Percentiles rank a stretch among this genome's conserved stretches.
Conservation (phyloP, 106 monocot species). For the Dioscorea zingiberensis region DNA sequence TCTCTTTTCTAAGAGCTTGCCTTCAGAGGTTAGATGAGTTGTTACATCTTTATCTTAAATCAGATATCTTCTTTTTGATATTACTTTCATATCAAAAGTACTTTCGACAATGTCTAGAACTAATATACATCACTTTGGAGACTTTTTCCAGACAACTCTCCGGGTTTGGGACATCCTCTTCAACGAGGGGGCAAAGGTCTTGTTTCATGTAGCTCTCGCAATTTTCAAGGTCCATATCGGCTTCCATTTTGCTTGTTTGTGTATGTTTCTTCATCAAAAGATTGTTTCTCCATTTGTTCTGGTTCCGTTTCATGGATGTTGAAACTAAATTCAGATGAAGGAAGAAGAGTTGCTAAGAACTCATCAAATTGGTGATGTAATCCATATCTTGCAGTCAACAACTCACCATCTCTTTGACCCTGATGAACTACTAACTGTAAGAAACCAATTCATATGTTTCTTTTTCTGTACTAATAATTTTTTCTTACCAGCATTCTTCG, state of each 20-base stretch:
- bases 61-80: no score
- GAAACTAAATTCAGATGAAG: constrained; percentile 49
- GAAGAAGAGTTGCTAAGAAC: constrained; percentile 76
- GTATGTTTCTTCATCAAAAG: no score
- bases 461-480: neutral
- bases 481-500: neutral
- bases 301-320: no score
- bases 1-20: constrained; percentile 93
- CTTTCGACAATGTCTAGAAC: no score
- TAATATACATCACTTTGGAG: no score
- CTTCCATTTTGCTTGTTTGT: no score
- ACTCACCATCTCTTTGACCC: constrained; percentile 80
- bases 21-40: constrained; percentile 71
- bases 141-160: constrained; percentile 64
- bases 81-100: no score
- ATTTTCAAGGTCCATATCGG: constrained; percentile 70
- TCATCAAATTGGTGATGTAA: constrained; percentile 84
- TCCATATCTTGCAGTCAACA: constrained; percentile 67
- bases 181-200: constrained; percentile 93
- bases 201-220: constrained; percentile 84
- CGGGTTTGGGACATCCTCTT: constrained; percentile 97
- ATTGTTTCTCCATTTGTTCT: no score
- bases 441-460: neutral
- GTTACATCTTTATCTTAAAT: neutral
- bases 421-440: constrained; percentile 76